Base-by-base conservation (phyloP, 306 rosid genomes). In the Vicia sativa region DNA sequence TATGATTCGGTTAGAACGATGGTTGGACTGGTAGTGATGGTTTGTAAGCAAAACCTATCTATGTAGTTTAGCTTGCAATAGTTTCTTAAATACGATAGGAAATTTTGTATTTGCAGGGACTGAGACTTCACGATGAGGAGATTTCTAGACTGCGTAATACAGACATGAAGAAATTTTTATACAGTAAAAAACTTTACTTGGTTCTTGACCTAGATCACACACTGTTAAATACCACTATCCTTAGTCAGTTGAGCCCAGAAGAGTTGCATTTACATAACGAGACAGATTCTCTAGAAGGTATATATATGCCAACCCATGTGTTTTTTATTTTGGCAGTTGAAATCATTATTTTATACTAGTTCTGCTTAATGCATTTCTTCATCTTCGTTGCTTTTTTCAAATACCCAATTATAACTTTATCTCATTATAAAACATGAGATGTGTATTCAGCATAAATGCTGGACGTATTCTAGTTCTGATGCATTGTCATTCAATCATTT, bases 141-240 rank as follows among this genome's bases (percentile, higher is more conserved):
- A 80, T 95, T 62, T 76, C 74, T 66, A 78, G 96, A 77, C 57
- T 95, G 57, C 90, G 91, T 18, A 60, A 60, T 78, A 74, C 75
- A 16, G 96, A 88, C 79, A 77, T 88, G 85, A 88, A 88, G 79
- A 85, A 50, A 31, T 81, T 85, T 21, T 58, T 88, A 45, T 65
- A 48, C 7, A 78, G 58, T 68, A 85, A 75, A 77, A 95, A 88
- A 75, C 95, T 95, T 10, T 82, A 74, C 71, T 76, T 91, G 86
- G 85, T 95, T 66, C 97, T 90, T 78, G 97, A 95, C 78, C 85
- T 95, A 12, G 97, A 95, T 79, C 97, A 91, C 67, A 95, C 99
- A 2, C 65, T 95, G 29, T 76, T 91, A 34, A 88, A 95, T 72
- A 87, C 97, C 49, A 86, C 97, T 31, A 79, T 39, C 42, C 87